Evolutionary conservation across 805 yeast genomes (phyloP), one percentile per base, ranked within the genome.

Genomic region (Starmerella geochares): DNA sequence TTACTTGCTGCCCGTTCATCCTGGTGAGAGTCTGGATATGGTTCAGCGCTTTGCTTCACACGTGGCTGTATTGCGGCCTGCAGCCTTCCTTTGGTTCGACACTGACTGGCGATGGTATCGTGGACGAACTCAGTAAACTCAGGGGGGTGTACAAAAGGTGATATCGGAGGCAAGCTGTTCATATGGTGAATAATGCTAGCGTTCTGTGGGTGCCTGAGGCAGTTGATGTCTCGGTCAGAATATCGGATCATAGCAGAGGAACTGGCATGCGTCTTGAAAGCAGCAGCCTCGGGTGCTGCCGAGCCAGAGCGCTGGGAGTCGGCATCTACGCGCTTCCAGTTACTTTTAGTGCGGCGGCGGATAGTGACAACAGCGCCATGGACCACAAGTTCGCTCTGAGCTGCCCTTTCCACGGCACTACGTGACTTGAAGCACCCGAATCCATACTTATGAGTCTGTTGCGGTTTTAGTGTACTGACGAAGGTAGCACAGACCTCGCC

Each of bases 401-500:
- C 16, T 4, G 37, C 37, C 29, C 6, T 24, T 2, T 38, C 42
- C 11, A 40, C 23, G 10, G 44, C 7, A 2, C 16, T n/a, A 5
- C 14, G 44, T 4, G 24, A 40, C 32, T 40, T 40, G 11, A 40
- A 42, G 37, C 46, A 42, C 13, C 35, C 46, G 20, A 42, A 42
- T 19, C 46, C 46, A 24, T 42, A 42, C 16, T 31, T 42, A 24
- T 23, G 31, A 9, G 46, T 31, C 20, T 42, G 46, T 3, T 9
- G 6, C 11, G 25, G 28, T 21, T 42, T 42, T 36, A 29, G 8
- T 1, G 35, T 20, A 36, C 46, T 42, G 37, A 42, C 35, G 14
- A 42, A 42, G 9, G 46, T 31, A 6, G 46, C 35, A 13, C 28
- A n/a, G 5, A 42, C 28, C 27, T 28, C 46, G 11, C 46, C 46